Conservation (phyloP, 768 basidiomycete species). For the Fomitopsis serialis region DNA sequence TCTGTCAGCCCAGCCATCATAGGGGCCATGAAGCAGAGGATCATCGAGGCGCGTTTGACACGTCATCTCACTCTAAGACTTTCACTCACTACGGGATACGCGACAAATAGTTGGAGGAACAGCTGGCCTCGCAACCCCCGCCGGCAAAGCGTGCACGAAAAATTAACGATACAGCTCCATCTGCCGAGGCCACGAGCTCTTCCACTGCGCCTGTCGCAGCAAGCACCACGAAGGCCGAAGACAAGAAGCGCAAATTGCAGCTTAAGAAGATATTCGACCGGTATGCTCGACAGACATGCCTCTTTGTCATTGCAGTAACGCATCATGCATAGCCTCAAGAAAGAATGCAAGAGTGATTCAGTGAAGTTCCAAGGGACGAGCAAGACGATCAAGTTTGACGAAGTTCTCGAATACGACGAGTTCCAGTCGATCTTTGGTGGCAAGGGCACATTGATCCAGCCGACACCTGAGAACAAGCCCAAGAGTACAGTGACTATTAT, state of each 20-base stretch:
- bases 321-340: conserved; percentile 27
- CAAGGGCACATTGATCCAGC: conserved; percentile 32
- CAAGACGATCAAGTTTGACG: conserved; percentile 36
- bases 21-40: too few relatives aligned
- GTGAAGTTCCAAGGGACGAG: conserved; percentile 35
- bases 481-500: conserved; percentile 37
- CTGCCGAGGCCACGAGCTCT: too few relatives aligned
- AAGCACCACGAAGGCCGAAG: conserved; percentile 24
- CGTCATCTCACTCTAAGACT: too few relatives aligned
- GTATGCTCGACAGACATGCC: conserved; percentile 14
- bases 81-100: too few relatives aligned
- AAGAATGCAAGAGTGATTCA: conserved; percentile 33
- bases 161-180: too few relatives aligned
- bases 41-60: too few relatives aligned
- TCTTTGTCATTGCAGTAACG: neutral
- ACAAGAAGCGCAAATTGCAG: conserved; percentile 35
- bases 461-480: conserved; percentile 36
- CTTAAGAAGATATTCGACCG: conserved; percentile 36
- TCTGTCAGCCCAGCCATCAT: too few relatives aligned
- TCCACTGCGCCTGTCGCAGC: too few relatives aligned
- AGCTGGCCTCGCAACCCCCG: too few relatives aligned
- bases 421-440: conserved; percentile 32
- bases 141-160: too few relatives aligned
- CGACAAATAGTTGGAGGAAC: too few relatives aligned
- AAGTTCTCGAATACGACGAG: conserved; percentile 30